phyloP scores from a whole-genome alignment of 352 stramenopile species.

The Globisporangium mamillatum region DNA sequence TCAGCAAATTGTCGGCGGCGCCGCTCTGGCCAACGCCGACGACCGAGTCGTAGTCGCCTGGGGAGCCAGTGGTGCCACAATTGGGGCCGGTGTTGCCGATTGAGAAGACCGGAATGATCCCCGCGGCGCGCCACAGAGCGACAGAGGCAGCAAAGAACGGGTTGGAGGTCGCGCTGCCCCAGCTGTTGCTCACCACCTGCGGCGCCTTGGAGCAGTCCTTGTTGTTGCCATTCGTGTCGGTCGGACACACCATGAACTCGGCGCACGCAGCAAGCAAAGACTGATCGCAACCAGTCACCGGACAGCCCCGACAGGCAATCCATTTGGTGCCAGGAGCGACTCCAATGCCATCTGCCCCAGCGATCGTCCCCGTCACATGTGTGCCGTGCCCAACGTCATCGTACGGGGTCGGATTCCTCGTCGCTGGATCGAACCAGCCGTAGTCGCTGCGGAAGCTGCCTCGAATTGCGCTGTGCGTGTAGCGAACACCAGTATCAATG shows the following conservation, averaged over 20 bases:
- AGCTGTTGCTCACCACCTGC: conserved; percentile 28
- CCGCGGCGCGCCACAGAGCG: background rate
- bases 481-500: conserved; percentile 28
- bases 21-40: background rate
- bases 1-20: background rate
- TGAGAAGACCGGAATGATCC: background rate
- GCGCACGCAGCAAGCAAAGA: conserved; percentile 18
- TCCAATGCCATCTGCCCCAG: conserved; percentile 18
- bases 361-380: conserved; percentile 15
- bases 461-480: conserved; percentile 17
- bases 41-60: background rate
- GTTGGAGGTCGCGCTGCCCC: conserved; percentile 4
- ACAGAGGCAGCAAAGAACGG: background rate
- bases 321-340: conserved; percentile 26
- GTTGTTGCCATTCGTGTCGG: conserved; percentile 14
- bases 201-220: conserved; percentile 24
- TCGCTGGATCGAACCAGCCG: conserved; percentile 18
- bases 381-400: conserved; percentile 27
- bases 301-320: conserved; percentile 24
- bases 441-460: conserved; percentile 22
- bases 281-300: background rate
- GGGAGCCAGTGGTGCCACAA: background rate
- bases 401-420: conserved; percentile 7
- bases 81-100: background rate
- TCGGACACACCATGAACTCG: conserved; percentile 30